Evolutionary conservation across 805 yeast genomes (phyloP), one percentile per base, ranked within the genome.

Genomic region (Schizosaccharomyces lindneri): DNA sequence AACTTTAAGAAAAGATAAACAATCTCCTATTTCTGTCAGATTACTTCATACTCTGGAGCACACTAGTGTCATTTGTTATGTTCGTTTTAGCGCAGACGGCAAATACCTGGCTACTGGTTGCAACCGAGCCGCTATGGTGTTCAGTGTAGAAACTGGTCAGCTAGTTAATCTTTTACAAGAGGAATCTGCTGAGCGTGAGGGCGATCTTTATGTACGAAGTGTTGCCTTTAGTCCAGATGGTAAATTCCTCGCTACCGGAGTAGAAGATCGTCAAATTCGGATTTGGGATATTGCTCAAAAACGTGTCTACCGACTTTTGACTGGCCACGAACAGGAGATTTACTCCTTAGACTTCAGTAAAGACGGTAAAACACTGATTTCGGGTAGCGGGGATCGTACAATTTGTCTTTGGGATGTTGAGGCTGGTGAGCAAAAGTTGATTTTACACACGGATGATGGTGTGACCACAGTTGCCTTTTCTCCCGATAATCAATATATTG

Each of bases 141-240:
- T 84, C 73, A 85, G 85, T 66, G 97, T 89, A 61, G 84, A 84
- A 68, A 84, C 95, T 24, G 97, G 98, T 67, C 89, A 85, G 68
- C 76, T 87, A 65, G 81, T 87, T 64, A 94, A 95, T 62, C 81
- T 85, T 70, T 78, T 90, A 68, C 81, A 85, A 65, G 97, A 89
- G 72, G 95, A 89, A 68, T 74, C 79, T 61, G 81, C 79, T 62
- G 83, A 83, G 63, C 78, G 81, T 43, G 80, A 80, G 64, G 82
- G 88, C 61, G 97, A 90, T 72, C 77, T 90, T 68, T 90, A 90
- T 74, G 89, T 90, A 66, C 81, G 98, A 69, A 85, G 95, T 1
- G 97, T 93, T 61, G 89, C 97, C 71, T 90, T 90, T 75, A 85
- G 95, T 3, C 97, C 98, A 61, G 96, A 90, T 73, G 90, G 89